phyloP scores from a whole-genome alignment of 441 rosid genomes.

The Geranium incanum region DNA sequence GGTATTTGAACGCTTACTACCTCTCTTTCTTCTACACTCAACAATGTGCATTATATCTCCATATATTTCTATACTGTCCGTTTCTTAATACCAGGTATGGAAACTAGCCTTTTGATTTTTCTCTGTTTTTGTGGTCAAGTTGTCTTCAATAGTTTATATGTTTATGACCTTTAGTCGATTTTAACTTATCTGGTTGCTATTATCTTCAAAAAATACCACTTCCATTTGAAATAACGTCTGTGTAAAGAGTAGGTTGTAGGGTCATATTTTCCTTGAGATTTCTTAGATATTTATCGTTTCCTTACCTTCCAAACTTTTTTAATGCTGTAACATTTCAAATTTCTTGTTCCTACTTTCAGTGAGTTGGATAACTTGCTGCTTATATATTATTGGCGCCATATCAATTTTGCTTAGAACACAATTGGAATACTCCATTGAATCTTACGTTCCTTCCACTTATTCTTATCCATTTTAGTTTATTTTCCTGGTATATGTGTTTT shows the following conservation, averaged over 20 bases:
- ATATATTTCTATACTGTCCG: not conserved
- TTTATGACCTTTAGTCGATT: not conserved
- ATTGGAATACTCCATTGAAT: not conserved
- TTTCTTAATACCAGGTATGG: not conserved
- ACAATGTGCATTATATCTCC: not conserved
- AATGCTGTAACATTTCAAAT: not conserved
- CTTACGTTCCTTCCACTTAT: not conserved
- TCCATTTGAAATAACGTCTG: not conserved
- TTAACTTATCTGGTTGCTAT: not conserved
- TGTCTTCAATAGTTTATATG: not conserved
- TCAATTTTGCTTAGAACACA: not conserved
- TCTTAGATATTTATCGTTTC: not conserved
- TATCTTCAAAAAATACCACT: not conserved
- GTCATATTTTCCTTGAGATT: not conserved
- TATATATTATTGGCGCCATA: not conserved
- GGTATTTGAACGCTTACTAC: not conserved
- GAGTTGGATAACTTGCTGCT: too few species aligned
- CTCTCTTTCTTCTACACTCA: not conserved
- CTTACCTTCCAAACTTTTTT: not conserved
- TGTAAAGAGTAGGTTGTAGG: not conserved
- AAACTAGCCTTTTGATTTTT: not conserved
- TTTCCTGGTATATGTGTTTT: not conserved
- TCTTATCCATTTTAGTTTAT: not conserved
- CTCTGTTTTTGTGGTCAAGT: not conserved
- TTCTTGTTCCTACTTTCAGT: not conserved